Evolutionary conservation across 2,329 filamentous ascomycete species (phyloP).

Genomic region (Pyrenochaeta sp.): DNA sequence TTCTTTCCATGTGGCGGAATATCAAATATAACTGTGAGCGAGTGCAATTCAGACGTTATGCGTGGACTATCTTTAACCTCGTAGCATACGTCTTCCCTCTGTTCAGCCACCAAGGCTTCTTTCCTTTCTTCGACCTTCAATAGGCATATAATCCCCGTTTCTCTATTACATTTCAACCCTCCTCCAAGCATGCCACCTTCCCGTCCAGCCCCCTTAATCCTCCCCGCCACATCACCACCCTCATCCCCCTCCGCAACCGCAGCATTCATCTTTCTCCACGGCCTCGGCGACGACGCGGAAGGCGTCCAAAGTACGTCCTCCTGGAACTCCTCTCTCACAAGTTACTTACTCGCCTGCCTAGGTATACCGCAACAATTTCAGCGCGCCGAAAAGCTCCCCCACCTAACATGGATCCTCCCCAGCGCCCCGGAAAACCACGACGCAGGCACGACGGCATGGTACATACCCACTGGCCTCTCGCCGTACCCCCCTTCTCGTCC

Average conservation of each 20-base stretch:
- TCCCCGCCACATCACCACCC: conserved; percentile 44
- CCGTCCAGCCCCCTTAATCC: too few species aligned
- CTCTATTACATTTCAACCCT: too few species aligned
- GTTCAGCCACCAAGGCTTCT: background rate
- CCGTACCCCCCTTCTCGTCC: conserved; percentile 51
- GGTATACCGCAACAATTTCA: conserved; percentile 59
- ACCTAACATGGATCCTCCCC: conserved; percentile 60
- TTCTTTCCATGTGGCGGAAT: background rate
- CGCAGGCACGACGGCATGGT: conserved; percentile 57
- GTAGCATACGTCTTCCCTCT: background rate
- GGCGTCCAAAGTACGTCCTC: conserved; percentile 50
- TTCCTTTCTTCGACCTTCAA: too few species aligned
- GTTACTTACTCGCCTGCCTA: too few species aligned
- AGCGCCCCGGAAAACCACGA: conserved; percentile 58
- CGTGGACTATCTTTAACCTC: background rate
- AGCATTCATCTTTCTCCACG: conserved; percentile 57
- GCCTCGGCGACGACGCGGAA: conserved; percentile 56
- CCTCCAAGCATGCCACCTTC: conserved; percentile 2
- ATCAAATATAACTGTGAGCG: background rate
- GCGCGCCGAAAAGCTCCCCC: conserved; percentile 55
- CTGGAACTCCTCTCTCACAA: too few species aligned
- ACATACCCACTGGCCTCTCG: conserved; percentile 50
- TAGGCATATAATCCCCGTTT: too few species aligned
- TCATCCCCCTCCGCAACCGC: conserved; percentile 48
- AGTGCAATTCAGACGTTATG: background rate